Evolutionary conservation across 2,329 filamentous ascomycete genomes (phyloP), one percentile per base, ranked within the genome.

Genomic region (Pseudofabraea citricarpa): DNA sequence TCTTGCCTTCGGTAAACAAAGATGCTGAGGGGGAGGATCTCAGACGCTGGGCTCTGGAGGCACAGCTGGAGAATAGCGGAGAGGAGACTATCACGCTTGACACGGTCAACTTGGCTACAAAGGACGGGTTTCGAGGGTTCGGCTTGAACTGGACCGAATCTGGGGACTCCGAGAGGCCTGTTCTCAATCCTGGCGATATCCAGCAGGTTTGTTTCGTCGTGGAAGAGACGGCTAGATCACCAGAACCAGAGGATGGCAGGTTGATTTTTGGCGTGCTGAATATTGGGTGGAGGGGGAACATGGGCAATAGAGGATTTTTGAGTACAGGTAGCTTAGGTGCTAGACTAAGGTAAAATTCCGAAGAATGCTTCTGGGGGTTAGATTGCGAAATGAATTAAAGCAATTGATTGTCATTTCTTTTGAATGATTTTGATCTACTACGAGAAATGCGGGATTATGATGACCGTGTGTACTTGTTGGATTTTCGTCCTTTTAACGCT

Each of bases 51-150:
- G 82, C 88, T 12, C 73, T 98, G 39, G 93, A 98, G 65, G 93
- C 91, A 20, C 93, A 98, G 68, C 67, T 98, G 46, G 93, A 98
- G 70, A 98, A 97, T 64, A 87, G 90, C 59, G 88, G 88, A 36
- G 90, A 96, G 61, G 83, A 83, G 35, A 72, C 82, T 4, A 85
- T 97, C 52, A 79, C 87, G 58, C 74, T 98, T 40, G 87, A 95
- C 65, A 70, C 69, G 48, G 77, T 82, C 22, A 66, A 67, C 23
- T 62, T 84, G 44, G 73, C 81, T 41, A 65, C 75, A 6, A 75
- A 74, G 50, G 55, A 65, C 2, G 74, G 75, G 3, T 61, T 82
- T 40, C 54, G 56, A 36, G 77, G 72, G 52, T 65, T 65, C 29
- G 76, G 77, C 47, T 75, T 76, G 50, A 83, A 83, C 54, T 81